Evolutionary conservation across 2,329 filamentous ascomycete species (phyloP).

Genomic region (Chalara sp.): DNA sequence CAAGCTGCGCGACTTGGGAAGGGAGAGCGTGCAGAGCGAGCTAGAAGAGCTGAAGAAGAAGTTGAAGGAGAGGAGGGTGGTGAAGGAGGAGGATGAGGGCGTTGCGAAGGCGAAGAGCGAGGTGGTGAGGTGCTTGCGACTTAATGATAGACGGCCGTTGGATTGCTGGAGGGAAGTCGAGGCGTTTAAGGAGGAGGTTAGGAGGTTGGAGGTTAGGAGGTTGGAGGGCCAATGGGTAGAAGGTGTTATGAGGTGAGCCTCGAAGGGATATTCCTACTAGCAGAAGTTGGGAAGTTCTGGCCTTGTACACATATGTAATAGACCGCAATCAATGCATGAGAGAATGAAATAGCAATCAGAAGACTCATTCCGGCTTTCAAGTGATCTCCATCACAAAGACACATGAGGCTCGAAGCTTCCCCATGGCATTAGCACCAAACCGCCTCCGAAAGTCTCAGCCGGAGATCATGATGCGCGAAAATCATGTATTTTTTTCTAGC

Average conservation of each 20-base stretch:
- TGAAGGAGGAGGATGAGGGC: slow-evolving; percentile 62
- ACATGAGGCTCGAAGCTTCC: no score
- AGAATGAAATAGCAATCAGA: no score
- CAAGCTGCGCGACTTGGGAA: slow-evolving; percentile 26
- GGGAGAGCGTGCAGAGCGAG: slow-evolving; percentile 50
- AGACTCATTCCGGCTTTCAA: not conserved
- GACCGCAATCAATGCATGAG: no score
- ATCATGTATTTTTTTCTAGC: not conserved
- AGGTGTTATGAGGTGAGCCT: slow-evolving; percentile 51
- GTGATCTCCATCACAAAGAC: not conserved
- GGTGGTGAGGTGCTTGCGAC: slow-evolving; percentile 72
- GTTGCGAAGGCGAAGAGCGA: slow-evolving; percentile 70
- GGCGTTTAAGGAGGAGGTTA: slow-evolving; percentile 82
- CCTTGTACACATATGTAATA: no score
- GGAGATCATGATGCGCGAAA: not conserved
- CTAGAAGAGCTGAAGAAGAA: slow-evolving; percentile 51
- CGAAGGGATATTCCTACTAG: no score
- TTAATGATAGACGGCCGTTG: slow-evolving; percentile 79
- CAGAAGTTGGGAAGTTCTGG: no score
- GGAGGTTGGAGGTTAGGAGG: slow-evolving; percentile 76
- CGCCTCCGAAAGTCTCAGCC: no score
- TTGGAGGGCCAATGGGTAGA: slow-evolving; percentile 86
- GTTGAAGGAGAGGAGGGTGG: slow-evolving; percentile 55
- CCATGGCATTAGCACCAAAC: no score
- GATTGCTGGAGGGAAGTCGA: slow-evolving; percentile 95